These are phyloP conservation scores for Pichia sp. DNA, from an alignment of 1,139 yeast species.

Conservation along the genomic window DNA sequence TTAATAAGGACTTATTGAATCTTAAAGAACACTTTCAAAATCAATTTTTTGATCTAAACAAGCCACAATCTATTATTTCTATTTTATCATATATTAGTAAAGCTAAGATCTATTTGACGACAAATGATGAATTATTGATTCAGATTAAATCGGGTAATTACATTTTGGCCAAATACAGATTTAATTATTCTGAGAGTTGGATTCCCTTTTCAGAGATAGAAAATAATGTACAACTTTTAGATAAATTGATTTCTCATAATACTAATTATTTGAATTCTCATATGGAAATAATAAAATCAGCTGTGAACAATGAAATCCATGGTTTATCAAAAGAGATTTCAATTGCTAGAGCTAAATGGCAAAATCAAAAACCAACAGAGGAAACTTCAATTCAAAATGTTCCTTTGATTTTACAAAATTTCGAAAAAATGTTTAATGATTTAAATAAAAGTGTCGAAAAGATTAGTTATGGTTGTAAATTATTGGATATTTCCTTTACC, in stretches of 20 bases:
- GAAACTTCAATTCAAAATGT: conserved; percentile 46
- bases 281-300: conserved; percentile 32
- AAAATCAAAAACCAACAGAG: conserved; percentile 39
- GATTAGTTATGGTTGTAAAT: conserved; percentile 37
- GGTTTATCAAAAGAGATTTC: background rate
- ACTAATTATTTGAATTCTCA: conserved; percentile 25
- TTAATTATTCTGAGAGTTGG: conserved; percentile 51
- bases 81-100: conserved; percentile 33
- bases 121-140: conserved; percentile 9
- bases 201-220: conserved; percentile 59
- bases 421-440: conserved; percentile 33
- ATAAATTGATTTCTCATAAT: conserved; percentile 38
- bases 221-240: conserved; percentile 41
- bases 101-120: conserved; percentile 11
- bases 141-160: conserved; percentile 41
- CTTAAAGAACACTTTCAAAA: conserved; percentile 33
- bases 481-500: conserved; percentile 37
- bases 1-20: conserved; percentile 27
- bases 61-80: conserved; percentile 33
- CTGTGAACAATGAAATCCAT: conserved; percentile 12
- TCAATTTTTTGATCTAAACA: conserved; percentile 30
- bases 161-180: conserved; percentile 40
- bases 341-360: conserved; percentile 36
- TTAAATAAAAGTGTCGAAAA: conserved; percentile 25
- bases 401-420: conserved; percentile 37